phyloP scores from a whole-genome alignment of 495 filamentous ascomycete genomes.

The Aspergillus avenaceus region DNA sequence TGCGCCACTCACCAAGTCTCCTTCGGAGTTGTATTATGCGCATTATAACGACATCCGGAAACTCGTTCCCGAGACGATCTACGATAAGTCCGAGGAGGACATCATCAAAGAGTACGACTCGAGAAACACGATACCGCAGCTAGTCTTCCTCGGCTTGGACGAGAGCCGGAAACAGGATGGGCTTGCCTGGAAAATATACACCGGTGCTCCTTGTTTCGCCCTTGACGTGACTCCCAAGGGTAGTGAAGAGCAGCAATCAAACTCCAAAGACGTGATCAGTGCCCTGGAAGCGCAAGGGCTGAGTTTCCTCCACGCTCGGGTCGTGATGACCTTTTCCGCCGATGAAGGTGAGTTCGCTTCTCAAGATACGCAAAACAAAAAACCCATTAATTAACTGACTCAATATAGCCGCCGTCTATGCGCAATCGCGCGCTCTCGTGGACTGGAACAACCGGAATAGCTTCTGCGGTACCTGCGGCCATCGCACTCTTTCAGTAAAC shows the following conservation, averaged over 20 bases:
- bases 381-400: conserved; percentile 8
- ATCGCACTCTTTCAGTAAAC: conserved; percentile 78
- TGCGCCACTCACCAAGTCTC: conserved; percentile 63
- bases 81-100: conserved; percentile 67
- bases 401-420: conserved; percentile 74
- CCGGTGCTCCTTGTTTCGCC: conserved; percentile 79
- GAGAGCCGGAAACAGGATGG: conserved; percentile 53
- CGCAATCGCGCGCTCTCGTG: conserved; percentile 80
- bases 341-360: conserved; percentile 49
- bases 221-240: conserved; percentile 80
- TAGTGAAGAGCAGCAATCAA: conserved; percentile 43
- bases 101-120: conserved; percentile 72
- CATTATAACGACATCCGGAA: conserved; percentile 58
- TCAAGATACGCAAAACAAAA: neutral
- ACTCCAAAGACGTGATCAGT: conserved; percentile 45
- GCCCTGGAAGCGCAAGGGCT: conserved; percentile 55
- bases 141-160: conserved; percentile 86
- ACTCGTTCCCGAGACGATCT: conserved; percentile 69
- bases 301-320: conserved; percentile 55
- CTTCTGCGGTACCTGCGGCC: conserved; percentile 85
- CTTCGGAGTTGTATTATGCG: conserved; percentile 55
- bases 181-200: conserved; percentile 58
- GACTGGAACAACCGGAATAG: conserved; percentile 95
- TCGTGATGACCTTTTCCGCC: conserved; percentile 54
- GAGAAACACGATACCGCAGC: conserved; percentile 54